Evolutionary conservation across 345 rosid genomes (phyloP).

Genomic region (Pelargonium nanum): DNA sequence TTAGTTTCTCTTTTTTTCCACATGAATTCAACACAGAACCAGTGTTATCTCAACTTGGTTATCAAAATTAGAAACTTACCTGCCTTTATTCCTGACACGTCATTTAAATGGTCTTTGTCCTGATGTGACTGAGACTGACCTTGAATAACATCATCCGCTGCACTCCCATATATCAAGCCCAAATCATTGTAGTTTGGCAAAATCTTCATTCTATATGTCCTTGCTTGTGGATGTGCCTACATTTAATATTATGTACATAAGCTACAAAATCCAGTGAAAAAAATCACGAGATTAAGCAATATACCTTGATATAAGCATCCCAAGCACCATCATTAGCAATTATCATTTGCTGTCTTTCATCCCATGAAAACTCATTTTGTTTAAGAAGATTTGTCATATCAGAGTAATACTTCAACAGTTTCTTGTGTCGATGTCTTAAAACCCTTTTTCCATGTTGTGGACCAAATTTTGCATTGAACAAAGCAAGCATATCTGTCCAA

Average conservation of each 20-base stretch:
- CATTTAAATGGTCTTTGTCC: conserved; percentile 30
- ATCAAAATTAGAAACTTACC: conserved; percentile 26
- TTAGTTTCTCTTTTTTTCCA: no score
- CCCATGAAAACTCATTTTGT: conserved; percentile 70
- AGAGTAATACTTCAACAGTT: conserved; percentile 52
- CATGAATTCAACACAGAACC: not conserved
- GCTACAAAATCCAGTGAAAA: conserved; percentile 6
- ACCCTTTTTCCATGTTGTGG: conserved; percentile 68
- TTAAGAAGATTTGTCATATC: conserved; percentile 42
- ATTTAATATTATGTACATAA: conserved; percentile 8
- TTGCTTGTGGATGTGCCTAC: conserved; percentile 55
- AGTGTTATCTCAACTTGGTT: conserved; percentile 5
- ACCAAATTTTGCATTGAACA: conserved; percentile 58
- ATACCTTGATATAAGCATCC: conserved; percentile 68
- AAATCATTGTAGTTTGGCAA: conserved; percentile 61
- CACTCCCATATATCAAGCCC: conserved; percentile 43
- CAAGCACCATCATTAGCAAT: conserved; percentile 51
- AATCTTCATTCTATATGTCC: conserved; percentile 52
- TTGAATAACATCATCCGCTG: conserved; percentile 20
- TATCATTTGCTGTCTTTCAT: conserved; percentile 43
- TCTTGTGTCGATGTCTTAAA: conserved; percentile 64
- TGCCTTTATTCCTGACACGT: conserved; percentile 16
- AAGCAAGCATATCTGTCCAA: conserved; percentile 67
- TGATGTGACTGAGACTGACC: conserved; percentile 20
- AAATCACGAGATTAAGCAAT: not conserved